Evolutionary conservation across 2,329 filamentous ascomycete species (phyloP), one percentile per base, ranked within the genome.

Genomic region (Aspergillus fischeri): DNA sequence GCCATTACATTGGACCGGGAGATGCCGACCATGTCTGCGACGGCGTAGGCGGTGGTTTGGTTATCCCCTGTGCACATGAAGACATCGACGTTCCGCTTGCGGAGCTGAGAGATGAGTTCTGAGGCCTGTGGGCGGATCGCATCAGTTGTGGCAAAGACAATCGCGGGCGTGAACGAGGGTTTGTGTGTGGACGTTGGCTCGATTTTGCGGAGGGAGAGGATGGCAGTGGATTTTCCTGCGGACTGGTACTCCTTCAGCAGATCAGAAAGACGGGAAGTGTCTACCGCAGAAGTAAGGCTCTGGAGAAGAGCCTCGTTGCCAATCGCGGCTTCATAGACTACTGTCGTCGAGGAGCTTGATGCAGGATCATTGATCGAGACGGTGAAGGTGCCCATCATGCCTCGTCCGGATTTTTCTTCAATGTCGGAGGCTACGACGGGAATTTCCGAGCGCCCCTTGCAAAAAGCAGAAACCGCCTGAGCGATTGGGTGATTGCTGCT

Each of bases 61-160:
- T 96, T 96, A 77, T 97, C 92, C 29, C 92, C 92, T 0, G 91
- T 95, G 41, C 96, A 86, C 91, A 97, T 95, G 86, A 88, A 96
- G 3, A 96, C 89, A 32, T 86, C 83, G 49, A 89, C 86, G 21
- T 88, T 86, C 17, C 83, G 83, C 4, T 81, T 73, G 47, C 84
- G 82, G 0, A 96, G 83, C 1, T 86, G 80, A 6, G 76, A 73
- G 57, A 96, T 82, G 20, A 93, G 85, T 7, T 77, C 68, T 1
- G 77, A 73, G 0, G 91, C 86, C 73, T 95, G 90, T 0, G 85
- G 82, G 2, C 92, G 88, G 61, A 96, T 83, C 1, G 90, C 86
- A 64, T 97, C 92, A 0, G 92, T 87, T 51, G 93, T 87, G 49
- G 91, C 86, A 62, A 96, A 86, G 10, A 86, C 80, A 0, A 87